A percentile compares a stretch with the other conserved stretches of the same genome.
phyloP scores from a whole-genome alignment of 1,139 yeast species.

The Candida tetrigidarum region DNA sequence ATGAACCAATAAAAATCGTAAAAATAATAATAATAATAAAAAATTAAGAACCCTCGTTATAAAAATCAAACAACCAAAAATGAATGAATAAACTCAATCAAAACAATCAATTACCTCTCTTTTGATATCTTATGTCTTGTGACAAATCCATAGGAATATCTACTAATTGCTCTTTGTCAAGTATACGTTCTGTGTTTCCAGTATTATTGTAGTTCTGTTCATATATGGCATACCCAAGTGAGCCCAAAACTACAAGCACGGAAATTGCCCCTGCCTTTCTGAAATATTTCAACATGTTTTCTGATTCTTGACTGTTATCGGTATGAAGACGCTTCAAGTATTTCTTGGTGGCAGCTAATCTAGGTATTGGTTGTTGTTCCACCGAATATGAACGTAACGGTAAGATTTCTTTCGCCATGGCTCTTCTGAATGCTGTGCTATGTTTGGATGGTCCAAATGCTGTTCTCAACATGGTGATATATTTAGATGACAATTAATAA shows the following conservation, averaged over 20 bases:
- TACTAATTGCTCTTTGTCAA: conserved; percentile 12
- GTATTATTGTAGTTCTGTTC: conserved; percentile 15
- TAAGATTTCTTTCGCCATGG: conserved; percentile 16
- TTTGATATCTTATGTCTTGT: conserved; percentile 25
- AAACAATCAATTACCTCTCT: conserved; percentile 6
- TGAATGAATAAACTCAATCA: neutral
- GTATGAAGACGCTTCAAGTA: conserved; percentile 33
- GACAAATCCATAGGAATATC: conserved; percentile 21
- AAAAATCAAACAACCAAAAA: too few relatives aligned
- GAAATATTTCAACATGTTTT: conserved; percentile 31
- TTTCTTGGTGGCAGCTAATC: conserved; percentile 10
- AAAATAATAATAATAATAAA: neutral
- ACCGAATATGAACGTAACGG: conserved; percentile 16
- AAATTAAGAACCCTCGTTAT: neutral
- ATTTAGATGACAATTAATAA: too few relatives aligned
- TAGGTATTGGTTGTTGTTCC: conserved; percentile 8
- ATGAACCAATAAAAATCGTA: neutral
- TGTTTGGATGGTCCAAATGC: conserved; percentile 14
- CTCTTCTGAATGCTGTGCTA: conserved; percentile 15
- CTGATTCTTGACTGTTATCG: conserved; percentile 37
- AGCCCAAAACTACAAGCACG: conserved; percentile 35
- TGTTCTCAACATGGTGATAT: conserved; percentile 13
- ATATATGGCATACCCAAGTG: conserved; percentile 36
- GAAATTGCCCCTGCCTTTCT: conserved; percentile 41
- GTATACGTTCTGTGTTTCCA: conserved; percentile 10